Evolutionary conservation across 2,329 filamentous ascomycete genomes (phyloP), one percentile per base, ranked within the genome.

Genomic region (Diaporthe humulicola): DNA sequence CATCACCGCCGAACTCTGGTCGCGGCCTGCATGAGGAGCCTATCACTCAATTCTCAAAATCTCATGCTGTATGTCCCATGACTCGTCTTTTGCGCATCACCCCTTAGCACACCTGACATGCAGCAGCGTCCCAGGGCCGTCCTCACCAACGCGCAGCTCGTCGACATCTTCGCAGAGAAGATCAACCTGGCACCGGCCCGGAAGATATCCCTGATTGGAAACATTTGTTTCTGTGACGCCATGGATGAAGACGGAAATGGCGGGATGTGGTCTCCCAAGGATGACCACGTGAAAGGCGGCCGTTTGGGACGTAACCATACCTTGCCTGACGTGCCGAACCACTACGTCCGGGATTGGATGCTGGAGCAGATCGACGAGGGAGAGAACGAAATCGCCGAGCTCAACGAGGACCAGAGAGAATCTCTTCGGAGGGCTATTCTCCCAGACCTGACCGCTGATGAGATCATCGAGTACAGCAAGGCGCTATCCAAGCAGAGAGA

Each of bases 251-350:
- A 50, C 3, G 61, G 61, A 0, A 4, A 9, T 6, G 1, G 61
- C 10, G 61, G 61, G 3, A 3, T 15, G 2, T 66, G 61, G 61
- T 25, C 28, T 5, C 3, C 7, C 6, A 33, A n/a, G 30, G 17
- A 50, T 15, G 42, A 66, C 30, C 25, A 25, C 42, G 30, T 33
- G 36, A 30, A 6, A 0, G 50, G 67, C 17, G 67, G 67, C n/a
- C 67, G 67, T 22, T 17, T 70, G 28, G 67, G 67, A 42, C 67
- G 67, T 28, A 19, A 70, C 22, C 67, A 70, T n/a, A 40, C 48
- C 28, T 28, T 70, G 48, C 22, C 48, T 25, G 67, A 70, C 22
- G 67, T 70, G 33, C 67, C 48, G 14, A 70, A 70, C 54, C 67
- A 70, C 30, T 70, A 30, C 19, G 12, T 57, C n/a, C 48, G 67